Evolutionary conservation across 805 yeast species (phyloP).

Genomic region (Saturnispora silvae): DNA sequence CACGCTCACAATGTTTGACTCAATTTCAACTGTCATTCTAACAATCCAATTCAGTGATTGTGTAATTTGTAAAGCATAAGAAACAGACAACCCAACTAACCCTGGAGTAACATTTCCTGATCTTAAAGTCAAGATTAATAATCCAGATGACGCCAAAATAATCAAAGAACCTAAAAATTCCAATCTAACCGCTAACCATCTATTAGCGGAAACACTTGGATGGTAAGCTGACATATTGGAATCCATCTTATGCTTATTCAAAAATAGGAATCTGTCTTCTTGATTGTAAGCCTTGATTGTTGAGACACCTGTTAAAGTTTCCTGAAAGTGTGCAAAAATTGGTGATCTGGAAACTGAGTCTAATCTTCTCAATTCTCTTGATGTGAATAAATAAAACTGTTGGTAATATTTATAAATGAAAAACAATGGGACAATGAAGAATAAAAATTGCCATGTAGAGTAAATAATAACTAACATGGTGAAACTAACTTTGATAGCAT

Average conservation of each 20-base stretch:
- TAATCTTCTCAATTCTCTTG: conserved; percentile 74
- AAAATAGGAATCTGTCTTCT: conserved; percentile 46
- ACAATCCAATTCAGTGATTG: conserved; percentile 96
- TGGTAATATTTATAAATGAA: conserved; percentile 61
- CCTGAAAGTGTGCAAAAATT: conserved; percentile 76
- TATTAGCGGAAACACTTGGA: conserved; percentile 84
- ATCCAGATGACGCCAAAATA: conserved; percentile 75
- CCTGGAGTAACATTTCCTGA: conserved; percentile 76
- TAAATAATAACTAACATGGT: conserved; percentile 71
- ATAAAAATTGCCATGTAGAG: conserved; percentile 80
- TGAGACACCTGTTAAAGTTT: conserved; percentile 63
- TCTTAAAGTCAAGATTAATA: conserved; percentile 60
- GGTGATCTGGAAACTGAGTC: conserved; percentile 76
- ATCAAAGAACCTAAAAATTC: conserved; percentile 87
- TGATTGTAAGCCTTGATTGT: conserved; percentile 70
- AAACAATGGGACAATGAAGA: conserved; percentile 61
- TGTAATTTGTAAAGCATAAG: conserved; percentile 87
- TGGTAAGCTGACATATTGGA: conserved; percentile 84
- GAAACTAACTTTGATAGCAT: conserved; percentile 53
- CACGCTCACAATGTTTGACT: conserved; percentile 84
- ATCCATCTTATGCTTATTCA: conserved; percentile 67
- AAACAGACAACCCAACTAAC: conserved; percentile 84
- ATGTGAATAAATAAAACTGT: conserved; percentile 63
- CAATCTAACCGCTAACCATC: conserved; percentile 95
- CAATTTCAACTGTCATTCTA: conserved; percentile 97